These are phyloP conservation scores for Malania oleifera DNA, from an alignment of 164 flowering plant species.

Conservation along the genomic window DNA sequence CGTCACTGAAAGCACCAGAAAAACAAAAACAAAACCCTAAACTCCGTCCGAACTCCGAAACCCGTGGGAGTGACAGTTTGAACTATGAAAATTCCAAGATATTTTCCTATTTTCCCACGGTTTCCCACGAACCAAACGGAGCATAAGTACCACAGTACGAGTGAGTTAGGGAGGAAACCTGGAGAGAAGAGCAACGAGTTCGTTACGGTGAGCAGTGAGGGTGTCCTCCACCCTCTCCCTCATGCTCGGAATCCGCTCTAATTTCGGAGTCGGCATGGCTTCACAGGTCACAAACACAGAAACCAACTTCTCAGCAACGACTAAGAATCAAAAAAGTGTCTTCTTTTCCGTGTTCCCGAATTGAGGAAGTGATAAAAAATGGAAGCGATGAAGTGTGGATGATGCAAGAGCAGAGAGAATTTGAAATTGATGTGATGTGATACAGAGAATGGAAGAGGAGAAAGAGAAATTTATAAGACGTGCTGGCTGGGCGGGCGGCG, in stretches of 20 bases:
- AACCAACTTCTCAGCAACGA: too few species aligned
- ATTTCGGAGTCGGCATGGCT: conserved; percentile 39
- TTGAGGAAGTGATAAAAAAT: too few species aligned
- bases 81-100: background rate
- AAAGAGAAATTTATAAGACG: background rate
- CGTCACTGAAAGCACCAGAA: background rate
- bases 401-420: too few species aligned
- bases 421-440: too few species aligned
- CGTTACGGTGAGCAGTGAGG: conserved; percentile 79
- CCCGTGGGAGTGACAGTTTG: background rate
- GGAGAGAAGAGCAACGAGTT: conserved; percentile 84
- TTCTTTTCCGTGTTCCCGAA: too few species aligned
- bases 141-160: background rate
- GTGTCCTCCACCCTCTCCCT: conserved; percentile 87
- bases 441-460: too few species aligned
- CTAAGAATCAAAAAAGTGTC: too few species aligned
- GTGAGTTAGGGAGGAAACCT: conserved; percentile 36
- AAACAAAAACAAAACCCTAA: background rate
- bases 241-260: conserved; percentile 51
- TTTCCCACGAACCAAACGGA: conserved; percentile 3
- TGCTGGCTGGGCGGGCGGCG: too few species aligned
- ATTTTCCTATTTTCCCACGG: background rate
- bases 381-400: too few species aligned
- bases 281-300: background rate
- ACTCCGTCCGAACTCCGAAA: background rate